phyloP scores from a whole-genome alignment of 768 basidiomycete species.

The Russula brevipes region DNA sequence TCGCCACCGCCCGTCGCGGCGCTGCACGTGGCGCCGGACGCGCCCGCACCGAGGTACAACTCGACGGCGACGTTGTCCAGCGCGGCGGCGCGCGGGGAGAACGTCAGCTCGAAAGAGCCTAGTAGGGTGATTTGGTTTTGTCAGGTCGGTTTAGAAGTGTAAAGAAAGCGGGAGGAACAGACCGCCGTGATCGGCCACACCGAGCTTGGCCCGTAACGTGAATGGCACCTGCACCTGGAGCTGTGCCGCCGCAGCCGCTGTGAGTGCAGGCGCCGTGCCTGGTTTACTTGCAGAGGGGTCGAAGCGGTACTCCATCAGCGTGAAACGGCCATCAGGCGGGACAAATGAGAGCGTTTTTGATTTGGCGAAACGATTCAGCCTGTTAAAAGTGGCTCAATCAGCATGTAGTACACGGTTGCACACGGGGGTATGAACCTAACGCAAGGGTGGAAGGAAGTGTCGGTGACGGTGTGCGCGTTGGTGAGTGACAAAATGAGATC shows the following conservation, averaged over 20 bases:
- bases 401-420: background rate
- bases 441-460: constrained; percentile 89
- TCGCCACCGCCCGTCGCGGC: constrained; percentile 56
- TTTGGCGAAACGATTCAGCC: constrained; percentile 73
- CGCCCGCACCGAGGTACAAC: constrained; percentile 68
- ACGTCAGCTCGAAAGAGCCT: constrained; percentile 54
- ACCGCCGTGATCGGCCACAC: constrained; percentile 42
- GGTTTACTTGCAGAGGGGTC: constrained; percentile 36
- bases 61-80: constrained; percentile 71
- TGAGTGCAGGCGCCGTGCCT: constrained; percentile 39
- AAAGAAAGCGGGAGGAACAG: constrained; percentile 1
- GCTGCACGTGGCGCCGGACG: constrained; percentile 67
- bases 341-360: constrained; percentile 82
- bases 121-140: constrained; percentile 24
- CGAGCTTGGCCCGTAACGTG: constrained; percentile 32
- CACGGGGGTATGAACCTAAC: constrained; percentile 56
- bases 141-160: background rate
- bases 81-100: constrained; percentile 39
- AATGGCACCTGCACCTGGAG: constrained; percentile 35
- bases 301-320: constrained; percentile 78
- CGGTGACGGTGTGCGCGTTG: constrained; percentile 39
- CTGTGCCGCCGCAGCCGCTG: constrained; percentile 24
- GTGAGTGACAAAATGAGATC: constrained; percentile 71
- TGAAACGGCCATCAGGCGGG: constrained; percentile 88
- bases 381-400: constrained; percentile 30